These are phyloP conservation scores for Flaveria ramosissima DNA, from an alignment of 129 eudicot species.

Conservation along the genomic window DNA sequence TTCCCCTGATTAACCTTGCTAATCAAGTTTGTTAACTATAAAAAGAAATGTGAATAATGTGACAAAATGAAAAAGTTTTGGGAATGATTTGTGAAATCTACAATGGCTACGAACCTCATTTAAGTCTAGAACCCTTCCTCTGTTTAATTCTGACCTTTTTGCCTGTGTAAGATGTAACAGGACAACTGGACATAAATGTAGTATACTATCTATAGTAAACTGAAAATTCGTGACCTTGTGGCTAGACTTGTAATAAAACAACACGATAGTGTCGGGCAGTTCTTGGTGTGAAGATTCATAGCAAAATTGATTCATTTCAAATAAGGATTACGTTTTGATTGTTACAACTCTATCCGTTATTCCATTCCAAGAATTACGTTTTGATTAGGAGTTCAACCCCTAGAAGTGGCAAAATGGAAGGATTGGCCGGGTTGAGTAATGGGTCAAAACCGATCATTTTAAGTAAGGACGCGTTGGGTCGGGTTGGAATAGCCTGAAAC, in stretches of 20 bases:
- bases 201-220: neutral
- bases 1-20: neutral
- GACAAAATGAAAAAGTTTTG: neutral
- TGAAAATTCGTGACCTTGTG: neutral
- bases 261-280: no score
- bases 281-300: constrained; percentile 6
- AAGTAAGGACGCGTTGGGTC: neutral
- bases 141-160: neutral
- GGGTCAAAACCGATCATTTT: neutral
- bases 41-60: neutral
- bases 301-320: neutral
- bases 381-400: neutral
- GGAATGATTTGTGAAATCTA: neutral
- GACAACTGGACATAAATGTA: neutral
- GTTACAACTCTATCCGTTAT: neutral
- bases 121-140: neutral
- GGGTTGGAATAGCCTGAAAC: neutral
- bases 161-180: neutral
- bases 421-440: neutral
- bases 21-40: neutral
- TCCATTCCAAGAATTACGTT: neutral
- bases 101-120: neutral
- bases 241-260: neutral
- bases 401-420: neutral
- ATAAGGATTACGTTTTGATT: neutral